phyloP scores from a whole-genome alignment of 495 filamentous ascomycete species.

The Mytilinidion resinicola region DNA sequence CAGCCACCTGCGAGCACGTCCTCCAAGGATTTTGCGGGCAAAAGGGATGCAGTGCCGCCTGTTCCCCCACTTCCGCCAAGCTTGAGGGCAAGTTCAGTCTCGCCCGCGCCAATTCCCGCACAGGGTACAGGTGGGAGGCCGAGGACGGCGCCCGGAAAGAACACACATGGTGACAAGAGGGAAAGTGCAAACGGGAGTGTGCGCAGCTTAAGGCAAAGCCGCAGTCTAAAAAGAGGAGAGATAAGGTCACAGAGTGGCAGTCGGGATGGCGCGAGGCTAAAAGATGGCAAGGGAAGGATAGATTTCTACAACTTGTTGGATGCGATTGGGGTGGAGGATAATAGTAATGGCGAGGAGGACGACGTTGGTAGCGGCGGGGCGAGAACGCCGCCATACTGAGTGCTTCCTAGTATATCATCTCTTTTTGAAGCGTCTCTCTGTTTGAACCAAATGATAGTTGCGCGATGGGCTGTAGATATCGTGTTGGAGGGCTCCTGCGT shows the following conservation, averaged over 20 bases:
- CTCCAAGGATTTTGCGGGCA: slow-evolving; percentile 5
- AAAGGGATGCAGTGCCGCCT: slow-evolving; percentile 13
- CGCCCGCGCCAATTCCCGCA: background rate
- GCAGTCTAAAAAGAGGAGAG: slow-evolving; percentile 17
- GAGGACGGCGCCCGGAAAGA: slow-evolving; percentile 13
- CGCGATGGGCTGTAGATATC: no score
- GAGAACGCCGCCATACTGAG: slow-evolving; percentile 7
- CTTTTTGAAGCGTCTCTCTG: no score
- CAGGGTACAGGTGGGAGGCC: background rate
- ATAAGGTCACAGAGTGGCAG: background rate
- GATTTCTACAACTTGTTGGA: slow-evolving; percentile 27
- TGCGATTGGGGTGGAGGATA: slow-evolving; percentile 23
- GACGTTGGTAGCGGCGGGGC: background rate
- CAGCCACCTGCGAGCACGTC: slow-evolving; percentile 2
- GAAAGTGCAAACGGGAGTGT: slow-evolving; percentile 14
- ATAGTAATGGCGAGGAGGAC: slow-evolving; percentile 2
- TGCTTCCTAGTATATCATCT: no score
- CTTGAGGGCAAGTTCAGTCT: slow-evolving; percentile 11
- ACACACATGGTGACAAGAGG: background rate
- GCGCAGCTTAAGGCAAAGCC: slow-evolving; percentile 7
- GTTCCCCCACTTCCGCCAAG: slow-evolving; percentile 23
- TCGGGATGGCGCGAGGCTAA: background rate
- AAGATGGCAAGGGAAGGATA: slow-evolving; percentile 3
- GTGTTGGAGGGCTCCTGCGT: no score
- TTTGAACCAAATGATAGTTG: no score